These are phyloP conservation scores for Aureobasidium sp. DNA, from an alignment of 2,329 filamentous ascomycete species.

Conservation along the genomic window DNA sequence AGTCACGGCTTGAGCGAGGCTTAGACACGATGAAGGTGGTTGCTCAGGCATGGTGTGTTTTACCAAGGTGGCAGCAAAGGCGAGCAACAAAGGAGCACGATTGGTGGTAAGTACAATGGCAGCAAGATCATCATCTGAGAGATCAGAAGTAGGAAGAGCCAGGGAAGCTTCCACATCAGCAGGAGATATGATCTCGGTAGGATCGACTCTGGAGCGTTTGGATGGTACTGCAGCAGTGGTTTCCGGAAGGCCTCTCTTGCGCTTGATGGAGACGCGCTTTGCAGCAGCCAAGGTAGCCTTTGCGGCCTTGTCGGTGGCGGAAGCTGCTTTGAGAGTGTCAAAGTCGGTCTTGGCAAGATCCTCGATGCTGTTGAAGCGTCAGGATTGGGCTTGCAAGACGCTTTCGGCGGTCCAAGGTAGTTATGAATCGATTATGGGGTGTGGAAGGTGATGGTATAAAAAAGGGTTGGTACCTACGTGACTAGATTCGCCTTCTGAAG, in stretches of 20 bases:
- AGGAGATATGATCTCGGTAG: constrained; percentile 26
- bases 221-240: constrained; percentile 14
- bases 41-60: constrained; percentile 80
- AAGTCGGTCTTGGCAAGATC: constrained; percentile 42
- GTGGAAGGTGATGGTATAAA: background rate
- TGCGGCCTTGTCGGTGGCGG: constrained; percentile 44
- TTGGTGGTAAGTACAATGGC: constrained; percentile 60
- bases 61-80: constrained; percentile 65
- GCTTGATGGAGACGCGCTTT: constrained; percentile 48
- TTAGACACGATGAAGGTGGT: constrained; percentile 72
- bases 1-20: constrained; percentile 74
- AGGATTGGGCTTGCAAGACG: background rate
- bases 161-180: constrained; percentile 56
- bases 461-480: constrained; percentile 37
- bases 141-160: constrained; percentile 45
- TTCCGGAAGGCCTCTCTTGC: constrained; percentile 30
- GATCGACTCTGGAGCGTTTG: constrained; percentile 19
- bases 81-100: constrained; percentile 70
- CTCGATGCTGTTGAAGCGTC: constrained; percentile 28
- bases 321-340: constrained; percentile 34
- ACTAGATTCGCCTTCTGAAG: constrained; percentile 42
- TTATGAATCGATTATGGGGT: background rate
- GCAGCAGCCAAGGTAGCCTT: constrained; percentile 50
- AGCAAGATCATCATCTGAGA: constrained; percentile 52
- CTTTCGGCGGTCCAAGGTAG: background rate